A percentile compares a stretch with the other conserved stretches of the same genome.
Evolutionary conservation across 371 early-diverging fungal genomes (phyloP).

Genomic region (Zopfochytrium polystomum): DNA sequence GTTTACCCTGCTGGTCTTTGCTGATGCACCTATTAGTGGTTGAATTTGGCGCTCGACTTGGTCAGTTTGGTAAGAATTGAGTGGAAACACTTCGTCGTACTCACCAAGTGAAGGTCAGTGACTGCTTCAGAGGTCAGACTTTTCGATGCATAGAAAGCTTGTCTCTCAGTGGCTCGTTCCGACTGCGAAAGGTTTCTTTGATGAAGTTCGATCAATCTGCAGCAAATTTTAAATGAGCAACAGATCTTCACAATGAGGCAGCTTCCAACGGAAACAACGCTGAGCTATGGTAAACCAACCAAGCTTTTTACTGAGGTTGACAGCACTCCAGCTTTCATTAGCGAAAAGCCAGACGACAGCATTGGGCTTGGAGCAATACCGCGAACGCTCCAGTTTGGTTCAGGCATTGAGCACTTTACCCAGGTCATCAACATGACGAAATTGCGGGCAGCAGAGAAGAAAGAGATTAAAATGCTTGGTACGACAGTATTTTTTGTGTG

Average conservation of each 20-base stretch:
- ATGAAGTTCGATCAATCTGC: too few relatives aligned
- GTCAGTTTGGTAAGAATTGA: conserved; percentile 25
- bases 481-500: too few relatives aligned
- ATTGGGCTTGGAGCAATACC: conserved; percentile 20
- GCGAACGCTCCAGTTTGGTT: conserved; percentile 16
- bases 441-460: conserved; percentile 17
- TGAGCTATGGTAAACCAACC: conserved; percentile 11
- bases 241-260: conserved; percentile 26
- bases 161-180: conserved; percentile 27
- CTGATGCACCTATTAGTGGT: conserved; percentile 30
- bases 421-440: conserved; percentile 22
- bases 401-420: conserved; percentile 17
- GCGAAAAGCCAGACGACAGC: background rate
- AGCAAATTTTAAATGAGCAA: too few relatives aligned
- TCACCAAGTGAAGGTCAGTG: conserved; percentile 16
- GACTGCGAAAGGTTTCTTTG: conserved; percentile 38
- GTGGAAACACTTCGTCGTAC: background rate
- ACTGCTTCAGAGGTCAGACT: conserved; percentile 31
- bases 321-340: conserved; percentile 6
- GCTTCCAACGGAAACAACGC: conserved; percentile 28
- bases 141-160: conserved; percentile 36
- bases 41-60: conserved; percentile 37
- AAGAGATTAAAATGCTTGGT: too few relatives aligned
- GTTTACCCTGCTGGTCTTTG: background rate
- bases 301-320: background rate